Percentiles rank a stretch among this genome's conserved stretches.
phyloP scores from a whole-genome alignment of 73 alveolate genomes.

The Tetrahymena borealis region DNA sequence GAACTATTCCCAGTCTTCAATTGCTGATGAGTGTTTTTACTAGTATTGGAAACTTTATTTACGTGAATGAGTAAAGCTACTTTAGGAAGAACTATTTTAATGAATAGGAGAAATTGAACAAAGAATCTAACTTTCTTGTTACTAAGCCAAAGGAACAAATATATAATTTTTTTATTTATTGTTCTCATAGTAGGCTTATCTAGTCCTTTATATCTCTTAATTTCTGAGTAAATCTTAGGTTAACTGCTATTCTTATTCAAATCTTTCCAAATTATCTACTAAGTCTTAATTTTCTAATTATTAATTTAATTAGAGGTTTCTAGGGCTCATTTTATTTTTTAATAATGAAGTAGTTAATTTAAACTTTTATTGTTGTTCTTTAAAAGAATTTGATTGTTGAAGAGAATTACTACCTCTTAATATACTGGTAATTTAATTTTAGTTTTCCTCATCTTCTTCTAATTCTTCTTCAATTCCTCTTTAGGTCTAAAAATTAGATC shows the following conservation, averaged over 20 bases:
- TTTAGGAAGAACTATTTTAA: neutral
- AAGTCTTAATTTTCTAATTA: too few species aligned
- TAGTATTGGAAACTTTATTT: neutral
- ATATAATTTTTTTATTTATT: neutral
- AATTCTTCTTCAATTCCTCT: neutral
- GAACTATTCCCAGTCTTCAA: neutral
- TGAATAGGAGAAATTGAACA: neutral
- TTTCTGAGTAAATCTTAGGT: neutral
- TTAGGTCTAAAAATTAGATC: neutral
- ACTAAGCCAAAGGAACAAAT: neutral
- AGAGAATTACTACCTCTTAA: too few species aligned
- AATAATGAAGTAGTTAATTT: too few species aligned
- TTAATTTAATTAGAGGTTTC: too few species aligned
- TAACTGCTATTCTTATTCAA: neutral
- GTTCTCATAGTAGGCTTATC: neutral
- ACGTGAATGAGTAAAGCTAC: neutral
- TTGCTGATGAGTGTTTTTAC: neutral
- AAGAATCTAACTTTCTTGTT: neutral
- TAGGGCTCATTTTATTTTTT: too few species aligned
- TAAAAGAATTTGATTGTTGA: too few species aligned
- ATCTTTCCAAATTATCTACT: too few species aligned
- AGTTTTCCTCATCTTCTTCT: neutral
- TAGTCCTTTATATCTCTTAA: neutral
- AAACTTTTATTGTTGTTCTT: too few species aligned
- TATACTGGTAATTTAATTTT: too few species aligned